These are phyloP conservation scores for Candida golubevii DNA, from an alignment of 805 yeast species.

Conservation along the genomic window DNA sequence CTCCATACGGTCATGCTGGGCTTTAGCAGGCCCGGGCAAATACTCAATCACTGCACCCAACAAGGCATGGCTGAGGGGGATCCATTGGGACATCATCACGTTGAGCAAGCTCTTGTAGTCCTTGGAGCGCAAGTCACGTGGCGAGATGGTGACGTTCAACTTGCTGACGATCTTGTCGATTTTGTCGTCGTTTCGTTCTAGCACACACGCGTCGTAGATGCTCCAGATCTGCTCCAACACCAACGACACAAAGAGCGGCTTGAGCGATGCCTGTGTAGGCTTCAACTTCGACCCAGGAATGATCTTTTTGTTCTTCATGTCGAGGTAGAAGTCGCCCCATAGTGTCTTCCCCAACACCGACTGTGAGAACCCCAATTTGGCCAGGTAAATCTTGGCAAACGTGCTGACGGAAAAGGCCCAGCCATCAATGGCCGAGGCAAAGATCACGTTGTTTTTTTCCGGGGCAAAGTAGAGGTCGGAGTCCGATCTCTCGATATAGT, in stretches of 20 bases:
- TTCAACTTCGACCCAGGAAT: constrained; percentile 61
- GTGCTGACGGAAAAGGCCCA: constrained; percentile 96
- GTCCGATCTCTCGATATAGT: constrained; percentile 72
- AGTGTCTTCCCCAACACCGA: constrained; percentile 75
- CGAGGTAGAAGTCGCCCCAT: constrained; percentile 93
- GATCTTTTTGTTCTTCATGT: constrained; percentile 84
- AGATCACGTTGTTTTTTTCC: constrained; percentile 79
- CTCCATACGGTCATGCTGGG: constrained; percentile 72
- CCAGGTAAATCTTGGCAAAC: constrained; percentile 80
- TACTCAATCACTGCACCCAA: constrained; percentile 79
- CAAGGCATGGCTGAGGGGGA: constrained; percentile 85
- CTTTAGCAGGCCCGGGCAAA: constrained; percentile 74
- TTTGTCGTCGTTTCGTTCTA: constrained; percentile 63
- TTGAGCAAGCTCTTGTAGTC: constrained; percentile 63
- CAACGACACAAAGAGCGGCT: constrained; percentile 83
- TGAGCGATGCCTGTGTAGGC: constrained; percentile 46
- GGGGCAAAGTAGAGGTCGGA: constrained; percentile 84
- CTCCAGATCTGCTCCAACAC: constrained; percentile 91
- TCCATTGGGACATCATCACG: constrained; percentile 84
- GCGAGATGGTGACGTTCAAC: constrained; percentile 60
- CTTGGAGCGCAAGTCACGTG: constrained; percentile 75
- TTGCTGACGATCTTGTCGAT: constrained; percentile 72
- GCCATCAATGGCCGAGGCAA: constrained; percentile 90
- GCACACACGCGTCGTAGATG: constrained; percentile 67
- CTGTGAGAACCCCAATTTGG: constrained; percentile 78